Conservation (phyloP, 2,329 filamentous ascomycete species). For the Penicillium sp. region DNA sequence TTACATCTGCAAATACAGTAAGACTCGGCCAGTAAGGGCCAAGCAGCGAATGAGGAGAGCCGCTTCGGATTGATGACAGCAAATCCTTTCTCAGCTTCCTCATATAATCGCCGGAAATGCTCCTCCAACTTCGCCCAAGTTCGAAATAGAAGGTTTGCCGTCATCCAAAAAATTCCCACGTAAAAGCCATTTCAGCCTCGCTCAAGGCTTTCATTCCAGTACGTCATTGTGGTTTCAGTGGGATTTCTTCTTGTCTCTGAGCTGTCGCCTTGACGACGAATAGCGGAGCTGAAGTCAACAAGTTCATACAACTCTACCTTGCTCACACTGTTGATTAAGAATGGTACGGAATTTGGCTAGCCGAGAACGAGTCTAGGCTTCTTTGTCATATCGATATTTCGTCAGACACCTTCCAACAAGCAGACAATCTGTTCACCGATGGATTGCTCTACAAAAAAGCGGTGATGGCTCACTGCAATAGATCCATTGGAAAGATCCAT, state of each 20-base stretch:
- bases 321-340: slow-evolving; percentile 19
- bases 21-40: too few species aligned
- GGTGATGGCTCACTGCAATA: slow-evolving; percentile 14
- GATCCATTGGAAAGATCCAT: slow-evolving; percentile 1
- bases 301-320: slow-evolving; percentile 17
- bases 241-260: slow-evolving; percentile 13
- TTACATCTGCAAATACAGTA: too few species aligned
- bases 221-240: slow-evolving; percentile 14
- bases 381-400: slow-evolving; percentile 11
- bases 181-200: slow-evolving; percentile 7
- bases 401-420: slow-evolving; percentile 11
- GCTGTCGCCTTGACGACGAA: slow-evolving; percentile 12
- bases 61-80: neutral
- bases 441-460: slow-evolving; percentile 6
- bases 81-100: neutral
- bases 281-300: slow-evolving; percentile 15
- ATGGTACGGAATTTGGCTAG: neutral
- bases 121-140: slow-evolving; percentile 18
- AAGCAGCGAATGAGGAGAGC: neutral
- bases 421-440: slow-evolving; percentile 8
- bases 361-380: slow-evolving; percentile 13
- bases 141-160: slow-evolving; percentile 15
- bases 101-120: neutral
- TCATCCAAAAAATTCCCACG: slow-evolving; percentile 18
- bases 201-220: slow-evolving; percentile 19